These are phyloP conservation scores for Solanum aculeatissimum DNA, from an alignment of 305 asterid genomes.

Conservation along the genomic window DNA sequence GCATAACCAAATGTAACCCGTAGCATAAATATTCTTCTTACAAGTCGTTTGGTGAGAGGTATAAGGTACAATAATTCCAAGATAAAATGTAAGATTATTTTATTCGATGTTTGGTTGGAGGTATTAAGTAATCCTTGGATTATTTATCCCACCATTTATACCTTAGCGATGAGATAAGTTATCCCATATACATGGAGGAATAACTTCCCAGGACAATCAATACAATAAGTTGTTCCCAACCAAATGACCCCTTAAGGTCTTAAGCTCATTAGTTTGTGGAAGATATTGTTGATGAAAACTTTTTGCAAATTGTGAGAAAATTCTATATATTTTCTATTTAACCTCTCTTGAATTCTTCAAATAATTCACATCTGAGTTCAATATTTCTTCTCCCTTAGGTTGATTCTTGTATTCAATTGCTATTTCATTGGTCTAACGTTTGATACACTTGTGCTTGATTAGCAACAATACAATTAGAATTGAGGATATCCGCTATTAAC, in stretches of 20 bases:
- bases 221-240: too few relatives aligned
- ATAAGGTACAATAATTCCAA: too few relatives aligned
- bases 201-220: too few relatives aligned
- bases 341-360: not conserved
- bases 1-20: not conserved
- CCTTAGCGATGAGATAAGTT: too few relatives aligned
- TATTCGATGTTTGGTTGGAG: too few relatives aligned
- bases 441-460: not conserved
- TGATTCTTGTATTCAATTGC: not conserved
- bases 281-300: not conserved
- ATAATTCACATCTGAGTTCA: not conserved
- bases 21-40: not conserved
- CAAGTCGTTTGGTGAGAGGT: too few relatives aligned
- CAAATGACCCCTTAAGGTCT: not conserved
- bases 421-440: not conserved
- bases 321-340: not conserved
- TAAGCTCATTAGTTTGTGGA: not conserved
- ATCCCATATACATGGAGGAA: too few relatives aligned
- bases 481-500: not conserved
- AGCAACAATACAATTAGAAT: not conserved
- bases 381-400: not conserved
- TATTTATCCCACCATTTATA: too few relatives aligned
- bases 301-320: not conserved
- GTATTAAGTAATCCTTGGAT: too few relatives aligned
- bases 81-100: too few relatives aligned